phyloP scores from a whole-genome alignment of 768 basidiomycete species.

The Mycena galericulata region DNA sequence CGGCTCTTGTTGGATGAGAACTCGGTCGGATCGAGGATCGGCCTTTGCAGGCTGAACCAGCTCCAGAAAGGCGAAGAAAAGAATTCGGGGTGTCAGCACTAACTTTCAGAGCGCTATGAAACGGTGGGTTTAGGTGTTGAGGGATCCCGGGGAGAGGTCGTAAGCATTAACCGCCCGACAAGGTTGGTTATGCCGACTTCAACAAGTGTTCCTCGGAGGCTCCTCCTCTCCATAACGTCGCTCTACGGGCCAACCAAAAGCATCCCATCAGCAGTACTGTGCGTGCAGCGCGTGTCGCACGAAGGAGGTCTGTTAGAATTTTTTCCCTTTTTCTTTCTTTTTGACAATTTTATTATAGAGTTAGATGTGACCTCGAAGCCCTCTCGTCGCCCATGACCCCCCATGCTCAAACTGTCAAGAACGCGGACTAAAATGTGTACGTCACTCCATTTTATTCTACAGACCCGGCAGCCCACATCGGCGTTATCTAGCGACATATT shows the following conservation, averaged over 20 bases:
- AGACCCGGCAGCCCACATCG: not conserved
- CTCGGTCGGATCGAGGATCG: constrained; percentile 85
- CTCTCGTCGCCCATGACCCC: constrained; percentile 62
- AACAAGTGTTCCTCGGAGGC: too few relatives aligned
- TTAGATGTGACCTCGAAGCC: constrained; percentile 95
- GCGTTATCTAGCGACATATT: constrained; percentile 80
- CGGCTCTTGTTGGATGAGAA: constrained; percentile 61
- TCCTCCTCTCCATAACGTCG: constrained; percentile 59
- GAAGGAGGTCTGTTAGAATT: constrained; percentile 70
- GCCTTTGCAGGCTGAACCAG: constrained; percentile 88
- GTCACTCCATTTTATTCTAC: constrained; percentile 48
- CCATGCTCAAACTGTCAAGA: constrained; percentile 92
- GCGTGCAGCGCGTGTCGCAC: constrained; percentile 95
- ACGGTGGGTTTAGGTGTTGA: too few relatives aligned
- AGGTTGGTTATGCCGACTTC: too few relatives aligned
- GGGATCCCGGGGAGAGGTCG: too few relatives aligned
- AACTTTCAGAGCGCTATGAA: too few relatives aligned
- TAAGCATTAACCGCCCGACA: too few relatives aligned
- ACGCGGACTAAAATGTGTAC: constrained; percentile 94
- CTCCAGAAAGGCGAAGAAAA: constrained; percentile 88
- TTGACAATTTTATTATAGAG: constrained; percentile 66
- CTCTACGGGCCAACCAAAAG: constrained; percentile 73
- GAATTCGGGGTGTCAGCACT: too few relatives aligned
- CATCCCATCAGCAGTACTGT: constrained; percentile 85
- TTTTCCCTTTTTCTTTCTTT: constrained; percentile 15